These are phyloP conservation scores for Rhynchospora tenuis DNA, from an alignment of 176 grass and related monocot genomes.

Conservation along the genomic window DNA sequence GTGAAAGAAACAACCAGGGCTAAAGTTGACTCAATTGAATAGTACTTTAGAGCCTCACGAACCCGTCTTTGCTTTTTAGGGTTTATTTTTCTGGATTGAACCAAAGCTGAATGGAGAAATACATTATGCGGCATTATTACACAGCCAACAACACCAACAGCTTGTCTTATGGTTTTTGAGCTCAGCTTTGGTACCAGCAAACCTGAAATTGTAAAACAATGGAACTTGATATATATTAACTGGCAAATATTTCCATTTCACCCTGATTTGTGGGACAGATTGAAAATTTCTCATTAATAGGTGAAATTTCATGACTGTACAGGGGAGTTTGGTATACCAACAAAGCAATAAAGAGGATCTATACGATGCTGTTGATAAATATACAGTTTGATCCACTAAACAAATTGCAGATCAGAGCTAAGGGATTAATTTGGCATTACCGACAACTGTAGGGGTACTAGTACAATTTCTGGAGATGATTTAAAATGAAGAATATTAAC, in stretches of 20 bases:
- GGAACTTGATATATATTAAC: constrained; percentile 8
- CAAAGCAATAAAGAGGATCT: background rate
- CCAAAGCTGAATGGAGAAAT: constrained; percentile 93
- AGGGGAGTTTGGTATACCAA: background rate
- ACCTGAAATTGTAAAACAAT: constrained; percentile 35
- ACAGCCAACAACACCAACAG: constrained; percentile 95
- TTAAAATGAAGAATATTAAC: background rate
- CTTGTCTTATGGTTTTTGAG: constrained; percentile 91
- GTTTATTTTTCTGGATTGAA: constrained; percentile 90
- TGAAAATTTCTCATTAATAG: background rate
- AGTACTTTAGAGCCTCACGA: constrained; percentile 91
- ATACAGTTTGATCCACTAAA: background rate
- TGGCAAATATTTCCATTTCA: background rate
- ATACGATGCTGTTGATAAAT: background rate
- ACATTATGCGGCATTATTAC: constrained; percentile 99
- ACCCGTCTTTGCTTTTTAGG: constrained; percentile 78
- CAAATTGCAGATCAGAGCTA: background rate
- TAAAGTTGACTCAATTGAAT: constrained; percentile 87
- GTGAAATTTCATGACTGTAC: background rate
- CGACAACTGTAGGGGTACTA: background rate
- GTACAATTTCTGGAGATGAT: background rate
- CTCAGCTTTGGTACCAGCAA: constrained; percentile 84
- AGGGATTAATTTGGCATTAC: background rate
- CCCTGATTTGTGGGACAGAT: background rate
- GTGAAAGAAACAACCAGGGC: constrained; percentile 75